phyloP scores from a whole-genome alignment of 1,284 basidiomycete genomes.

The Puccinia triticina region DNA sequence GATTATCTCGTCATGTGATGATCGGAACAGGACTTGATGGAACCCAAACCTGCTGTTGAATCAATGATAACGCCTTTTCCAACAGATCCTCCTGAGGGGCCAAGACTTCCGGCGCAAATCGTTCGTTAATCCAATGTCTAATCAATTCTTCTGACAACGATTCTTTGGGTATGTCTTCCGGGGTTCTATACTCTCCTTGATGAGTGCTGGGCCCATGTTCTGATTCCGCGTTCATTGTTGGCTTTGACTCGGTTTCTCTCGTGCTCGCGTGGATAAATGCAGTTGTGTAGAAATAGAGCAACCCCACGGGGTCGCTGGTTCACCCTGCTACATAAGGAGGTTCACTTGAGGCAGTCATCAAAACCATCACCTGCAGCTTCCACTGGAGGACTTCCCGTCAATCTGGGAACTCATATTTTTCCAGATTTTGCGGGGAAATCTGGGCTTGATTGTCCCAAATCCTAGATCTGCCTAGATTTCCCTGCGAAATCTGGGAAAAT shows the following conservation, averaged over 20 bases:
- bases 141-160: constrained; percentile 33
- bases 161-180: background rate
- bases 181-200: background rate
- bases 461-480: no score
- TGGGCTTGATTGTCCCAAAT: no score
- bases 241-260: background rate
- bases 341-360: no score
- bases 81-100: constrained; percentile 42
- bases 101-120: constrained; percentile 47
- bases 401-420: no score
- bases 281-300: no score
- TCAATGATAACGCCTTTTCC: constrained; percentile 23
- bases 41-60: constrained; percentile 36
- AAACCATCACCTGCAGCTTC: no score
- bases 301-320: no score
- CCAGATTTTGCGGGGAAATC: no score
- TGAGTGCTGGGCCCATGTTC: background rate
- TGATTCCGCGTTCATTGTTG: background rate
- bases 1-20: background rate
- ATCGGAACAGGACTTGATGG: background rate
- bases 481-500: no score
- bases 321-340: no score
- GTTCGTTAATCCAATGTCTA: constrained; percentile 47
- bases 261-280: no score
- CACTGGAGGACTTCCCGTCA: no score